These are phyloP conservation scores for Lipomyces mesembrius DNA, from an alignment of 805 yeast genomes.

Conservation along the genomic window DNA sequence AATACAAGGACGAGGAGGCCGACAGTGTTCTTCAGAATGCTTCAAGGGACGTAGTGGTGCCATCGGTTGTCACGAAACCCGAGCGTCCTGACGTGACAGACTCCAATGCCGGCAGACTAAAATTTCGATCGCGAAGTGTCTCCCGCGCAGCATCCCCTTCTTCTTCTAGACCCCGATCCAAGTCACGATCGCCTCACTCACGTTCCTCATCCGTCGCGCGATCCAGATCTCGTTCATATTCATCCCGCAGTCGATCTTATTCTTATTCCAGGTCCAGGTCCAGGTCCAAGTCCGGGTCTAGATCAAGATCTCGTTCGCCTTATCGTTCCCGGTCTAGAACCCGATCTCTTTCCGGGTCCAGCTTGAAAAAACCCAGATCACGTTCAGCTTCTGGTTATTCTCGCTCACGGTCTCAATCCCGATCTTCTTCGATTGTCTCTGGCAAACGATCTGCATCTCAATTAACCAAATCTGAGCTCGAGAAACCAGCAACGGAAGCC, in stretches of 20 bases:
- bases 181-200: neutral
- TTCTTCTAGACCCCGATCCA: neutral
- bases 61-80: neutral
- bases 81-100: neutral
- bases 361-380: neutral
- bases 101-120: neutral
- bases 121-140: neutral
- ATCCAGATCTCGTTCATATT: slow-evolving; percentile 3
- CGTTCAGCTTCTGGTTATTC: slow-evolving; percentile 2
- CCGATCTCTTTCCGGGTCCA: neutral
- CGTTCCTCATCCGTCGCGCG: neutral
- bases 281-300: neutral
- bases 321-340: neutral
- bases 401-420: slow-evolving; percentile 14
- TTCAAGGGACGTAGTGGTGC: neutral
- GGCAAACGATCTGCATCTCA: neutral
- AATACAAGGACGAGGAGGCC: neutral
- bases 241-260: slow-evolving; percentile 1
- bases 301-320: neutral
- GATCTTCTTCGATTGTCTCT: neutral
- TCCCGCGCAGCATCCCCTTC: neutral
- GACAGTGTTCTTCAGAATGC: neutral
- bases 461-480: neutral
- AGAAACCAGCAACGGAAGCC: neutral
- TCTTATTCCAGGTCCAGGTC: neutral